Percentiles rank a stretch among this genome's conserved stretches.
Evolutionary conservation across 148 eudicot genomes (phyloP).

Genomic region (Vaccinium macrocarpon): DNA sequence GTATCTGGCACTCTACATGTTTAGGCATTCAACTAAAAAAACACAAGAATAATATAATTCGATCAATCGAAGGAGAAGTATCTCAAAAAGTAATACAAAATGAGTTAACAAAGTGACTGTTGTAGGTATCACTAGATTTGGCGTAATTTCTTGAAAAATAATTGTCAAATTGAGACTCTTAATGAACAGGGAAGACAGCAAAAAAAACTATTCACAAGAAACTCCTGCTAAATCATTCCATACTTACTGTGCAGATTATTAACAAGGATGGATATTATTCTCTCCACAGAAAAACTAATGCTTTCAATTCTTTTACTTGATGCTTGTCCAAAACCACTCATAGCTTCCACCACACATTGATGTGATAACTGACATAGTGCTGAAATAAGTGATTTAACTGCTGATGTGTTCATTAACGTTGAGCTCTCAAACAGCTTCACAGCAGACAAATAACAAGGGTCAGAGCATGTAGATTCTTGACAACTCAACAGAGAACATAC

Average conservation of each 20-base stretch:
- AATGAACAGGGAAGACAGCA: not conserved
- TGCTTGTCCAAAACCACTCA: conserved; percentile 52
- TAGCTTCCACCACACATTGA: conserved; percentile 66
- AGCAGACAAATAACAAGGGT: conserved; percentile 21
- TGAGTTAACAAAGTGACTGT: not conserved
- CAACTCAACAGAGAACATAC: not conserved
- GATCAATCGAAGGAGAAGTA: not conserved
- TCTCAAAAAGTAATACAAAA: not conserved
- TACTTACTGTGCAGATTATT: conserved; percentile 91
- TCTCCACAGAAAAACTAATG: conserved; percentile 87
- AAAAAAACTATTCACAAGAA: conserved; percentile 3
- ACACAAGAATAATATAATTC: not conserved
- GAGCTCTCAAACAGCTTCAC: conserved; percentile 92
- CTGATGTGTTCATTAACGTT: conserved; percentile 76
- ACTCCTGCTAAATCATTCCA: conserved; percentile 1
- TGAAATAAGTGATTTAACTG: conserved; percentile 91
- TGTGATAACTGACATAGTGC: conserved; percentile 88
- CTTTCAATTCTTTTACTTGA: conserved; percentile 81
- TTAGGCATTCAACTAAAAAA: not conserved
- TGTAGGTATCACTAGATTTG: not conserved
- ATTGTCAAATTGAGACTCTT: not conserved
- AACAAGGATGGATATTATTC: conserved; percentile 78
- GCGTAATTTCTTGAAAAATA: not conserved
- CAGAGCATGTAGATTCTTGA: conserved; percentile 25
- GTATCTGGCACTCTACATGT: not conserved